phyloP scores from a whole-genome alignment of 2,329 filamentous ascomycete species.

The Elsinoe arachidis region DNA sequence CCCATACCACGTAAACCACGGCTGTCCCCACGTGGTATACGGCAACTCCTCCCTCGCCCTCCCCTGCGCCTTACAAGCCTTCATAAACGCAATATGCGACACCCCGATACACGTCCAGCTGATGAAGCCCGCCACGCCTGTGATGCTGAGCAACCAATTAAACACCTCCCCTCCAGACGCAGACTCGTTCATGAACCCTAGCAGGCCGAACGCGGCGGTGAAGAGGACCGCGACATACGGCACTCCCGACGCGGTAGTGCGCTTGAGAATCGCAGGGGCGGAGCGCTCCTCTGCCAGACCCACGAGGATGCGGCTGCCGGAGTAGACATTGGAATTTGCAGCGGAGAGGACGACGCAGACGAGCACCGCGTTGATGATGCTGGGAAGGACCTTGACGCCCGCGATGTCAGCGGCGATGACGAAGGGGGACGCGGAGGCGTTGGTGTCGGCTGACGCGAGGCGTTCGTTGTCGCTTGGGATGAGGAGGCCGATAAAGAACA shows the following conservation, averaged over 20 bases:
- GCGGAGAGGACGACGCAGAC: slow-evolving; percentile 60
- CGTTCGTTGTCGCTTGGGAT: slow-evolving; percentile 27
- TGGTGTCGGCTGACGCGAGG: slow-evolving; percentile 31
- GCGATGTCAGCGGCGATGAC: slow-evolving; percentile 57
- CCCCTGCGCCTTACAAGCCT: slow-evolving; percentile 60
- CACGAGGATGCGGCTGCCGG: slow-evolving; percentile 60
- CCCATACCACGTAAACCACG: slow-evolving; percentile 53
- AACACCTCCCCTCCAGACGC: slow-evolving; percentile 58
- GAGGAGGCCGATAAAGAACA: slow-evolving; percentile 30
- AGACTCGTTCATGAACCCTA: slow-evolving; percentile 67
- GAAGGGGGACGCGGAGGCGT: slow-evolving; percentile 52
- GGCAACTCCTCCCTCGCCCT: slow-evolving; percentile 59
- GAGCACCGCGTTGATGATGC: slow-evolving; percentile 54
- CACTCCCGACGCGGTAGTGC: slow-evolving; percentile 35
- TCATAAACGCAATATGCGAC: slow-evolving; percentile 58
- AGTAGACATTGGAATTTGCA: slow-evolving; percentile 38
- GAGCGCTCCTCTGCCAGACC: slow-evolving; percentile 47
- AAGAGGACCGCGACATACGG: slow-evolving; percentile 38
- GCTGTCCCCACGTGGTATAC: slow-evolving; percentile 61
- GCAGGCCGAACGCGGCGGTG: slow-evolving; percentile 49
- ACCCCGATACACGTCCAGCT: slow-evolving; percentile 69
- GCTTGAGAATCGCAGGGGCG: slow-evolving; percentile 36
- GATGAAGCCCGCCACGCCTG: slow-evolving; percentile 45
- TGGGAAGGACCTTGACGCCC: slow-evolving; percentile 51
- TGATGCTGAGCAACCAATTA: slow-evolving; percentile 61